Evolutionary conservation across 148 eudicot genomes (phyloP).

Genomic region (Persicaria maculosa): DNA sequence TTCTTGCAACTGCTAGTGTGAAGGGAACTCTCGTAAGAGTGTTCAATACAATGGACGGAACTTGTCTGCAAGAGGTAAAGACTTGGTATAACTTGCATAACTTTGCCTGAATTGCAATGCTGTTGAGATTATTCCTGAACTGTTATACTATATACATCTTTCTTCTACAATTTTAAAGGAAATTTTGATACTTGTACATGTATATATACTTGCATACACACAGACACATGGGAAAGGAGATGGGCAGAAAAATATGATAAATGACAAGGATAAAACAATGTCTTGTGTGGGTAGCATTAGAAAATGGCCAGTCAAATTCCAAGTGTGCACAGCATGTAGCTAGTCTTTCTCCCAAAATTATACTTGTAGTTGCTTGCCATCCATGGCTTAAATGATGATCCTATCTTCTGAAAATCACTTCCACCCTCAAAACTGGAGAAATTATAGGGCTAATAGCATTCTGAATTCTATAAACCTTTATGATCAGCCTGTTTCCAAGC

Average conservation of each 20-base stretch:
- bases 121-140: background rate
- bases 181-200: no score
- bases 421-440: background rate
- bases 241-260: background rate
- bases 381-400: background rate
- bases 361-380: background rate
- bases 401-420: background rate
- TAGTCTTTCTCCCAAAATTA: background rate
- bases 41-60: slow-evolving; percentile 92
- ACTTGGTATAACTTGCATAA: slow-evolving; percentile 6
- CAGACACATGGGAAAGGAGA: background rate
- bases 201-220: background rate
- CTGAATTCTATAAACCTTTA: background rate
- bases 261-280: background rate
- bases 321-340: background rate
- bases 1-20: slow-evolving; percentile 95
- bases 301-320: background rate
- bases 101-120: slow-evolving; percentile 4
- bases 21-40: slow-evolving; percentile 85
- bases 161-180: background rate
- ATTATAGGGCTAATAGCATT: background rate
- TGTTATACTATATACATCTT: background rate
- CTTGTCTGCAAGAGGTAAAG: slow-evolving; percentile 92
- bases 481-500: background rate
- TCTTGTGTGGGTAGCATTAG: background rate